Base-by-base conservation (phyloP, 2,329 filamentous ascomycete species). In the Phialocephala sp. region DNA sequence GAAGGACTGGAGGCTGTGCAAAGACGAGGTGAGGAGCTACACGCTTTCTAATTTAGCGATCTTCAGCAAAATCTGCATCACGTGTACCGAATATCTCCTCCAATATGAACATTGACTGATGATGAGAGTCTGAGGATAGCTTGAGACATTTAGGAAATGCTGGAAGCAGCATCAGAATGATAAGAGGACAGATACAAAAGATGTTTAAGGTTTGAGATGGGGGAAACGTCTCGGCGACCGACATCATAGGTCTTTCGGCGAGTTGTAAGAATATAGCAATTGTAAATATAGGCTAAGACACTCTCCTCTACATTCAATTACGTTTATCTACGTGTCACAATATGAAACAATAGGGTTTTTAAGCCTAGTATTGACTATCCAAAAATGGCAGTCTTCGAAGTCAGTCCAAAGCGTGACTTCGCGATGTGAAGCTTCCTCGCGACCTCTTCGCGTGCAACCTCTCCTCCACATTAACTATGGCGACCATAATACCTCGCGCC, bases 101-200 rank as follows among this genome's bases (percentile, higher is more conserved):
- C 2, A 41, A 14, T 3, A 22, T 8, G 52, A 32, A 55, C 32
- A 24, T 52, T 60, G 62, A 56, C 66, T 72, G 56, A 73, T 64
- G n/a, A 72, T 64, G 18, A 18, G 9, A 58, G 54, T 61, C 57
- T 24, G 22, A 50, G 37, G 63, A 66, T 65, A 98, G 94, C 96
- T 98, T 91, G 90, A 95, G 76, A 84, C 85, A 1, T 98, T 98
- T 77, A 89, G 89, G 74, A 86, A 90, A 73, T 98, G 94, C 79
- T 98, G 94, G 94, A 97, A 96, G 80, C 84, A 84, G 69, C 89
- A 96, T 73, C 89, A 93, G 58, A 98, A 98, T 77, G 89, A 97
- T 73, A 82, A 91, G 77, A 87, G 95, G 74, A 97, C 94, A 0
- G 85, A 85, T 62, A 89, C 85, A 50, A 94, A 93, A 76, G 89